phyloP scores from a whole-genome alignment of 805 yeast species.

The Metschnikowia continentalis region DNA sequence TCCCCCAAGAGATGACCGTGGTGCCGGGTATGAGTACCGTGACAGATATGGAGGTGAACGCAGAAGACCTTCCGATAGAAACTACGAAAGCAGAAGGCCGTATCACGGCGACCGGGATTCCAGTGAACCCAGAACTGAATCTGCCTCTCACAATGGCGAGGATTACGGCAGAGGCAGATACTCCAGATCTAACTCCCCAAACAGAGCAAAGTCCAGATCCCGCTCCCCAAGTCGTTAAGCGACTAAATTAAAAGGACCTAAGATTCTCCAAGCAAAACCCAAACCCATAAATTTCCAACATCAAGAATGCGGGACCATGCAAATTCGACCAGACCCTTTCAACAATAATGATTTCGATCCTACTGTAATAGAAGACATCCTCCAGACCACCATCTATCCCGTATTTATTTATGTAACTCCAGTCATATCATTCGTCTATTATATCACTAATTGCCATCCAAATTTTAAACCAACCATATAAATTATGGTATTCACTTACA shows the following conservation, averaged over 20 bases:
- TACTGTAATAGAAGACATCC: constrained; percentile 1
- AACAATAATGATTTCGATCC: background rate
- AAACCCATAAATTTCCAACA: background rate
- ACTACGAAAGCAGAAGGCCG: constrained; percentile 11
- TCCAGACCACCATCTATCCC: background rate
- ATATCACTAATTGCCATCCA: background rate
- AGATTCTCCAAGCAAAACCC: background rate
- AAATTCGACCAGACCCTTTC: background rate
- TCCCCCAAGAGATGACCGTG: constrained; percentile 17
- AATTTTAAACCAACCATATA: background rate
- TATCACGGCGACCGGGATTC: constrained; percentile 14
- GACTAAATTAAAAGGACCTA: background rate
- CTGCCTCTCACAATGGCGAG: constrained; percentile 7
- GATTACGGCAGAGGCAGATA: constrained; percentile 23
- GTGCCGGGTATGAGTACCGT: constrained; percentile 18
- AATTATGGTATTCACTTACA: background rate
- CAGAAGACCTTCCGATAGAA: constrained; percentile 10
- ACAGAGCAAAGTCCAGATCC: constrained; percentile 37
- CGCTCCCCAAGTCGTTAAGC: constrained; percentile 27
- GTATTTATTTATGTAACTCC: background rate
- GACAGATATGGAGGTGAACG: constrained; percentile 17
- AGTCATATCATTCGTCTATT: background rate
- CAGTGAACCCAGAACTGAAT: constrained; percentile 11
- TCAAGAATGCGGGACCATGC: background rate
- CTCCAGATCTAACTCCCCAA: constrained; percentile 31